Percentiles rank a stretch among this genome's conserved stretches.
phyloP scores from a whole-genome alignment of 202 grass and related monocot species.

The Brachypodium distachyon region DNA sequence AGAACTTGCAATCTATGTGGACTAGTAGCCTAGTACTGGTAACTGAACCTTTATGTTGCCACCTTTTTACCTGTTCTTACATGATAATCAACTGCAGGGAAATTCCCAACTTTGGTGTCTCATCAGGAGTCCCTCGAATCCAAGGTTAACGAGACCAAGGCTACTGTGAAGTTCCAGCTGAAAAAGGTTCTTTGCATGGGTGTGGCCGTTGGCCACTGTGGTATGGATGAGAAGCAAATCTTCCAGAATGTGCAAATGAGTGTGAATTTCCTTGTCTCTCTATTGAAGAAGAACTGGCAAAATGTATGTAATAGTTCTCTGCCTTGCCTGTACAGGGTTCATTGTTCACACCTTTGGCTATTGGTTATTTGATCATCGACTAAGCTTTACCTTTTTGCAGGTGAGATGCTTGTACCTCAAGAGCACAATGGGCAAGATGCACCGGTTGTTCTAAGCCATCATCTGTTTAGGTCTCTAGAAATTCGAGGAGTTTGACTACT shows the following conservation, averaged over 20 bases:
- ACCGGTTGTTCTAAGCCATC: slow-evolving; percentile 43
- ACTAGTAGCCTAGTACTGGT: not conserved
- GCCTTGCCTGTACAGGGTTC: not conserved
- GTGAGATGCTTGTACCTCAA: slow-evolving; percentile 89
- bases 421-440: slow-evolving; percentile 77
- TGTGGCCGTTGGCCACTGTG: slow-evolving; percentile 67
- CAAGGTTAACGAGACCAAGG: slow-evolving; percentile 86
- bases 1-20: not conserved
- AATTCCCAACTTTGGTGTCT: slow-evolving; percentile 72
- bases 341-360: not conserved
- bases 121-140: slow-evolving; percentile 67
- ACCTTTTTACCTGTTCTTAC: not conserved
- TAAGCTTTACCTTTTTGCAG: slow-evolving; percentile 8
- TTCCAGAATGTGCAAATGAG: slow-evolving; percentile 74
- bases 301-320: slow-evolving; percentile 33
- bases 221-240: slow-evolving; percentile 87
- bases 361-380: not conserved
- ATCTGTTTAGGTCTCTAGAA: slow-evolving; percentile 9
- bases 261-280: slow-evolving; percentile 80
- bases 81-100: slow-evolving; percentile 34
- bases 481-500: not conserved
- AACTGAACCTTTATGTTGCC: not conserved
- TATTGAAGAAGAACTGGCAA: slow-evolving; percentile 90
- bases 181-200: slow-evolving; percentile 97
- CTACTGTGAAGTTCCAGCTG: slow-evolving; percentile 77